Base-by-base conservation (phyloP, 225 moss, liverwort and hornwort genomes). In the Sphagnum tenellum region DNA sequence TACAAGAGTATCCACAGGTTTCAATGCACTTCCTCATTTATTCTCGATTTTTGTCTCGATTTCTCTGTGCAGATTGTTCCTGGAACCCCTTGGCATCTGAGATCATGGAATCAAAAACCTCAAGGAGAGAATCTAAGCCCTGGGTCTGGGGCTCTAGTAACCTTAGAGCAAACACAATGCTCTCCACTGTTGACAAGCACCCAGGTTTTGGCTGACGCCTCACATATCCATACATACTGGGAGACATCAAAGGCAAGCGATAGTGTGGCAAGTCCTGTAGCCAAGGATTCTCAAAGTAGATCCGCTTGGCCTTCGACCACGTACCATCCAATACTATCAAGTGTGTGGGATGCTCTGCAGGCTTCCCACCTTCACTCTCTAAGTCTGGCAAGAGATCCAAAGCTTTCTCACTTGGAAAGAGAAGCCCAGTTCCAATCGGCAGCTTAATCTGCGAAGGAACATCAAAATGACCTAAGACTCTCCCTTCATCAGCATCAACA, bases 291-390 rank as follows among this genome's bases (percentile, higher is more conserved):
- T 96, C 95, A 9, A 82, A 92, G 62, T 74, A 91, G 12, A 89
- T 88, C 11, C 95, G 75, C 70, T 84, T 89, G 8, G 95, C 95
- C 58, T 95, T 95, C 3, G 88, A 86, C 95, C 95, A 95, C 7
- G 95, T 95, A 12, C 95, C 95, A 46, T 95, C 95, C 70, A 95
- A 46, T 12, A 94, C 86, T 69, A 95, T 86, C 71, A 95, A 67
- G 65, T 95, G 95, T 4, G 82, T 85, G 3, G 88, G 89, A 44
- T 69, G 66, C 49, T 69, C 67, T 10, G 48, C 29, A n/a, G 12
- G 10, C 64, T 4, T 0, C 8, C 12, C 53, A 7, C 52, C 59
- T 64, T 44, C 59, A 14, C 4, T 9, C 44, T 59, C 60, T 49
- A 56, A 70, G 11, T 9, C 57, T 2, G 91, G 80, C 12, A 73